Base-by-base conservation (phyloP, 495 filamentous ascomycete genomes). In the Baudoinia panamericana region DNA sequence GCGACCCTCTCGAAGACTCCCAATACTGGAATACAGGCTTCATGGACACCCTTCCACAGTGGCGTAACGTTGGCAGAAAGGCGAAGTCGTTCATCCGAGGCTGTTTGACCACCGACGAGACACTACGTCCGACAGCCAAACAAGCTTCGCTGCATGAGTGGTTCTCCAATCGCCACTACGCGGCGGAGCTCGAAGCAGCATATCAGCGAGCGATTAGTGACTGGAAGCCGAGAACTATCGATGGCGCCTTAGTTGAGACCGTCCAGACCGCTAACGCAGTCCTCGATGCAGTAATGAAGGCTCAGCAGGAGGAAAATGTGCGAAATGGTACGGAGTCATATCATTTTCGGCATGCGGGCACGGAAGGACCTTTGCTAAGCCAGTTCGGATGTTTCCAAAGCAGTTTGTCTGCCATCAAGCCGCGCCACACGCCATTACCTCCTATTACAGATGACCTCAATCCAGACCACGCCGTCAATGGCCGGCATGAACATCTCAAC, bases 131-230 rank as follows among this genome's bases (percentile, higher is more conserved):
- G 57, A 66, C 64, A 27, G 72, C 66, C 4, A 62, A 60, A 9
- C 50, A 74, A 56, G 75, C 75, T 4, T 52, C 77, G 41, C 19
- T 50, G 12, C 76, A 83, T 58, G 23, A 36, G 10, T 83, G 78
- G 78, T 75, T 82, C 50, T 68, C 57, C 2, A 65, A 70, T 32
- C 46, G 53, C 12, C 32, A 48, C 4, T 58, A 65, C 44, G 55
- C 50, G 2, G 26, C 25, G 5, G 54, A 60, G n/a, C 63, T 75
- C 30, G 60, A 71, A 19, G 59, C 59, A 0, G 43, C 69, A 0
- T 77, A 76, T 34, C 10, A 60, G 22, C 46, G 59, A 25, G 57
- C 67, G 0, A 66, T 69, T 17, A 45, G 50, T 23, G 57, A 66
- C 41, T 80, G 76, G 75, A 56, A 51, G 31, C 66, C 65, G 12